Evolutionary conservation across 306 rosid species (phyloP), one percentile per base, ranked within the genome.

Genomic region (Geum urbanum): DNA sequence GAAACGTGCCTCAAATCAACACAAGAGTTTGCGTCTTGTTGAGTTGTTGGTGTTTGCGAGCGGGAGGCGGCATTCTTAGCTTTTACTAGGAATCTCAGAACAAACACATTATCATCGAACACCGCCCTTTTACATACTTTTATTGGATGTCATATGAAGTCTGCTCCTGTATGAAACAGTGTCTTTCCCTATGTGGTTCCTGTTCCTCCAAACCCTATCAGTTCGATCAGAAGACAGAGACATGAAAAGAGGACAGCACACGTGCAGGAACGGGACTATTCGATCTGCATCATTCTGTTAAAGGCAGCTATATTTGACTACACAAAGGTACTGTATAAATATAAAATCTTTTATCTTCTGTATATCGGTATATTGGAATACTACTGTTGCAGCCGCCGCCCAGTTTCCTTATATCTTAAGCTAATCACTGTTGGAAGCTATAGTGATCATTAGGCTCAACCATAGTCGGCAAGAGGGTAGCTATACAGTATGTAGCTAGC

Each of bases 1-100:
- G 89, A 77, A 79, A 77, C 91, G 89, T 86, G 96, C 75, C 81
- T 79, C 88, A 89, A 89, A 86, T 71, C 58, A 75, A 57, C 74
- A 72, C n/a, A 44, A 69, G 11, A 44, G 55, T 24, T 55, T 12
- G 37, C 19, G 9, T 62, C 50, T 20, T 43, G 4, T n/a, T n/a
- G n/a, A n/a, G n/a, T n/a, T n/a, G n/a, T 19, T 41, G 41, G 45
- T 53, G 40, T 69, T 55, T 75, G 74, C 72, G n/a, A 2, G 8
- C 43, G 80, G 74, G 69, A 78, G 75, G 72, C 84, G 77, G 79
- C 83, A 50, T 41, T 52, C 59, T 68, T 16, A 39, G 70, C 73
- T 73, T 68, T 68, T 79, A 78, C 68, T 48, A n/a, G 73, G 78
- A 67, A 57, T 74, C 70, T 80, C 8, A 63, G 32, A 67, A n/a